Base-by-base conservation (phyloP, 805 yeast species). In the Ogataea paradorogensis region DNA sequence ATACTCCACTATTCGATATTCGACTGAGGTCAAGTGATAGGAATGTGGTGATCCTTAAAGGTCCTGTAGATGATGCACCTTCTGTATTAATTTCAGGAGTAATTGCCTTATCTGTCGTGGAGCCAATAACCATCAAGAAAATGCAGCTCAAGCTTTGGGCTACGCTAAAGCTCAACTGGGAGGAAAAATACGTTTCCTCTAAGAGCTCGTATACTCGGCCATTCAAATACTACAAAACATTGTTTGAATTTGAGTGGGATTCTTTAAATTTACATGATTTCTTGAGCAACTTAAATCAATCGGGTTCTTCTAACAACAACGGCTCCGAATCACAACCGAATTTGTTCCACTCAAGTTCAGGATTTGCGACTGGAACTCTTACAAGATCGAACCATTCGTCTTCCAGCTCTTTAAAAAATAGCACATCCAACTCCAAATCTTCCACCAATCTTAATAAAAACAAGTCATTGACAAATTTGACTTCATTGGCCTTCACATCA, bases 231-330 rank as follows among this genome's bases (percentile, higher is more conserved):
- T 84, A 81, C 39, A 78, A 75, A 51, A 69, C 76, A 29, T 60
- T 91, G 11, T 90, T 74, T 58, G 95, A 88, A 51, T 82, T 84
- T 56, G 71, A 67, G 29, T 87, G 95, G 96, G 88, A 83, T 49
- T 72, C 78, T 49, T 66, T 74, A 20, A 84, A 81, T 42, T 63
- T 82, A 32, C 70, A 71, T n/a, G 62, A 57, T 8, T 62, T 60
- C 37, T 45, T 62, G 23, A 51, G 46, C 31, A 42, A 33, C 14
- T 21, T 33, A 6, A 50, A 45, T 30, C 57, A 52, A 5, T 30
- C 53, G 25, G 45, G 49, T 2, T 50, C 52, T 10, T 50, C 50
- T 38, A 28, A 35, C 10, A 37, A 37, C 29, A 23, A 29, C 16
- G 16, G 20, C 11, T 23, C 42, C 10, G 35, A 41, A 11, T 34